Evolutionary conservation across 1,284 basidiomycete species (phyloP), one percentile per base, ranked within the genome.

Genomic region (Tilletia setariae): DNA sequence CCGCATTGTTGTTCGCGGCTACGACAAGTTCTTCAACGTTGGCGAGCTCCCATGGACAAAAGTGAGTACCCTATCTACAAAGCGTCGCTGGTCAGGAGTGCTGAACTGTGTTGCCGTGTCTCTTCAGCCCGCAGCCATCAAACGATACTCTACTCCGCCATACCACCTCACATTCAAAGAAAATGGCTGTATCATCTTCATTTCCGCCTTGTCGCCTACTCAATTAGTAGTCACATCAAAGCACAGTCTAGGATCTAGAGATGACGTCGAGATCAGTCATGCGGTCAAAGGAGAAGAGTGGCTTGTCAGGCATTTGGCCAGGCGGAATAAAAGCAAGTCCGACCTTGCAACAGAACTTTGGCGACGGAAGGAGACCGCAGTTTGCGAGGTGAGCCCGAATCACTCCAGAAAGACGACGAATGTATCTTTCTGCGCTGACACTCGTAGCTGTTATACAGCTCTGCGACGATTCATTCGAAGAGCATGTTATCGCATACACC

Each of bases 21-120:
- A 99, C 79, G 96, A 98, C 86, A 99, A 99, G 84, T 98, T 99
- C 84, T 98, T 98, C 86, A 98, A 97, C 82, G 91, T 96, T 42
- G 91, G 89, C 32, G 95, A 98, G 82, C 92, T 98, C 30, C 90
- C 90, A 1, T 98, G 94, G 93, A 94, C 90, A 0, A 89, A 89
- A 67, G 94, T 95, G 78, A 79, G 90, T 42, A 40, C 2, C n/a
- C 35, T 25, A 32, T 21, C 16, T 44, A 25, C n/a, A 21, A 21
- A 43, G 6, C 42, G 44, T 16, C 3, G 35, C 2, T 16, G 16
- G 32, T 13, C 8, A 23, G 23, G 63, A 3, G 42, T 28, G 16
- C 43, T 28, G 9, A 16, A 7, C n/a, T 6, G 7, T 53, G 7
- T 53, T 23, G 13, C 15, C 28, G 21, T 23, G 21, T 6, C 15